Evolutionary conservation across 192 early-diverging fungal genomes (phyloP), one percentile per base, ranked within the genome.

Genomic region (Gryganskiella cystojenkinii): DNA sequence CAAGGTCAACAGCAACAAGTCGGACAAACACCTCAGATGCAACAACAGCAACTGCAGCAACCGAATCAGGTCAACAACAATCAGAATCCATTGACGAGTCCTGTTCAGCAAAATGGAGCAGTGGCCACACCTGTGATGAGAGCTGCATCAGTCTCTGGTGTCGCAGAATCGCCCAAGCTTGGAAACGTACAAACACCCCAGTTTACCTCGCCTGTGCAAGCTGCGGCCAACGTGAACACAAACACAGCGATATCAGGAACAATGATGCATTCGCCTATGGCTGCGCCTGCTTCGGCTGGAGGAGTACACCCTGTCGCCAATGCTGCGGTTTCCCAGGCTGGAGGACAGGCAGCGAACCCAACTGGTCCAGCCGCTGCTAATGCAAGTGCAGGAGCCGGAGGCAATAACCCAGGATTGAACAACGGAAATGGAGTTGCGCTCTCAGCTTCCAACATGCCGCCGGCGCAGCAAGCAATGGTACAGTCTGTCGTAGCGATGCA

Each of bases 1-100:
- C n/a, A n/a, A n/a, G 28, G 10, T 35, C 40, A 15, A 22, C 30
- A 60, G 27, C 31, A 57, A 17, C 56, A 61, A 31, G 59, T 30
- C 9, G 22, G 31, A 10, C 60, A 62, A 6, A 33, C 6, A 2
- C 67, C 51, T 9, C 58, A 53, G n/a, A 5, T 8, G 15, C 65
- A 66, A 44, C 63, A 60, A 22, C 54, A 58, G 27, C 70, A 64
- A 19, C 44, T 17, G 35, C 67, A 53, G 50, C 67, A 67, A 27
- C 52, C 53, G 22, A 52, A 67, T 13, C 65, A 55, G 40, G 31
- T 19, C 56, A 58, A 56, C 54, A 61, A 37, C 50, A 64, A 52
- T 30, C 72, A 75, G 59, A 67, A 67, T 33, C 64, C 64, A 22
- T 55, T 76, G 28, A 56, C 51, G 15, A 76, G 72, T 44, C 72